Base-by-base conservation (phyloP, 345 rosid species). In the Laguncularia racemosa region DNA sequence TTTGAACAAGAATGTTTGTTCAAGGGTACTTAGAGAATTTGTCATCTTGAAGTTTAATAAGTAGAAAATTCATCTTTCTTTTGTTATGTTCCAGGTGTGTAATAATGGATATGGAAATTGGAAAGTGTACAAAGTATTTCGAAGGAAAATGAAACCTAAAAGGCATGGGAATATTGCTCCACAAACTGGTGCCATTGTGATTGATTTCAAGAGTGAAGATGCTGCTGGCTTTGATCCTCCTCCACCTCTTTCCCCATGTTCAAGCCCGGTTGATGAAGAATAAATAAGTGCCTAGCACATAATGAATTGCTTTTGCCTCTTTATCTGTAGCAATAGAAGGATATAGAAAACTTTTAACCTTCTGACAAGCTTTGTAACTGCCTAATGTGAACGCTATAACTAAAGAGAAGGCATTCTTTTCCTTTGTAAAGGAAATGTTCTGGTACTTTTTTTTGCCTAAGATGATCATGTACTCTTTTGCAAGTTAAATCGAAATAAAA, bases 101-200 rank as follows among this genome's bases (percentile, higher is more conserved):
- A 46, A 47, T 60, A 46, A 38, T 54, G 66, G 51, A 50, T 14
- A 20, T n/a, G 85, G 71, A 61, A 83, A 79, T 8, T 91, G 98
- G 95, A 76, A 67, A 2, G 88, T 81, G 26, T 78, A 77, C 78
- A 67, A 71, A 43, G 64, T 88, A 57, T 85, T 75, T 77, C 83
- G 82, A 65, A 84, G 69, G 80, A 84, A 75, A 70, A 69, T 59
- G 48, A 74, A 69, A 61, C 61, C 53, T 16, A 77, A 50, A 57
- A 64, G 46, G 28, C 46, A 55, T 16, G 12, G 13, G 16, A 14
- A 16, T 12, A 68, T 15, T 43, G 7, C 16, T 46, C 64, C 72
- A 55, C 65, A 47, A 20, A 6, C 46, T 16, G 23, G 49, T 48
- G 59, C 65, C n/a, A 60, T 38, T 38, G 63, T 65, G 48, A 66